Evolutionary conservation across 345 rosid species (phyloP).

Genomic region (Eutrema heterophyllum): DNA sequence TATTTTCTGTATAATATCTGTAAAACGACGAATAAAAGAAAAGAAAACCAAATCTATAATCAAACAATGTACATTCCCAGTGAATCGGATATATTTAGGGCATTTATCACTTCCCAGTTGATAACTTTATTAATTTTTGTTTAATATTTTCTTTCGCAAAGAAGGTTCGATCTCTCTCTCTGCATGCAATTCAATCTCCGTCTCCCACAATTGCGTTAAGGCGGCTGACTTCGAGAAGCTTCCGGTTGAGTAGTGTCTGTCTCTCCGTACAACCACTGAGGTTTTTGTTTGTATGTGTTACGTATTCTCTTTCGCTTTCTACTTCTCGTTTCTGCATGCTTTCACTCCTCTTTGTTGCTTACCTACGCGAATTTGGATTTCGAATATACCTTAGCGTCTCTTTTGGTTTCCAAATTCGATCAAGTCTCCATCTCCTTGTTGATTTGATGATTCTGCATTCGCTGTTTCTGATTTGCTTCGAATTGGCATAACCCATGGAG

Average conservation of each 20-base stretch:
- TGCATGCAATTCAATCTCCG: conserved; percentile 3
- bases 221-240: conserved; percentile 1
- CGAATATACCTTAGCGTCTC: no score
- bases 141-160: neutral
- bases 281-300: neutral
- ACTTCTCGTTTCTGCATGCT: no score
- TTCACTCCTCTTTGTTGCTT: no score
- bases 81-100: neutral
- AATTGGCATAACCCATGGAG: neutral
- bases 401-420: no score
- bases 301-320: neutral
- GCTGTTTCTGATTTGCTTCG: neutral
- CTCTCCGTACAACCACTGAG: neutral
- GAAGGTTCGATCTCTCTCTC: neutral
- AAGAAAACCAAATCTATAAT: neutral
- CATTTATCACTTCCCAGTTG: neutral
- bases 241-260: neutral
- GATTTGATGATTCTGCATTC: neutral
- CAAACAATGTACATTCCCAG: neutral
- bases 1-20: neutral
- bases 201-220: neutral
- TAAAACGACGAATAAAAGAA: neutral
- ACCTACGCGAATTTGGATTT: no score
- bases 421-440: no score
- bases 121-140: neutral